A percentile compares a stretch with the other conserved stretches of the same genome.
Conservation (phyloP, 352 stramenopile genomes). For the Pythium vanterpoolii region DNA sequence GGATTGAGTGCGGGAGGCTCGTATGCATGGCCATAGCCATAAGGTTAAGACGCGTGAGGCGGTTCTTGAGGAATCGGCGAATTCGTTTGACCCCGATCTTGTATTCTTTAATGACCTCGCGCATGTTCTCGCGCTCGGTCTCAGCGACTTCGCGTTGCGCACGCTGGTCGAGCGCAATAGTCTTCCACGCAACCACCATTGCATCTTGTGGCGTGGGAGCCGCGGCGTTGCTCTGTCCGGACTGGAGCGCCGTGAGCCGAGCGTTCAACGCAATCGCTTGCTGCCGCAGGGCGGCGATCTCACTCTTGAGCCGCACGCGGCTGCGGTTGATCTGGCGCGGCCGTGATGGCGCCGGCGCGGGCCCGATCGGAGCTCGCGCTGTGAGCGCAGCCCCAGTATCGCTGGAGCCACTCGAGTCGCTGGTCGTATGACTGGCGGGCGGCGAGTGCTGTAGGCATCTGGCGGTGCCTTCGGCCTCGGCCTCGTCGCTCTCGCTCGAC, state of each 20-base stretch:
- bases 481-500: not conserved
- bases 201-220: slow-evolving; percentile 15
- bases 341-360: too few relatives aligned
- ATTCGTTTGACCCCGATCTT: not conserved
- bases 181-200: slow-evolving; percentile 10
- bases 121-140: not conserved
- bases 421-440: not conserved
- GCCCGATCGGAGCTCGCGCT: not conserved
- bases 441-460: too few relatives aligned
- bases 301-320: slow-evolving; percentile 19
- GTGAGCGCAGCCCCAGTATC: not conserved
- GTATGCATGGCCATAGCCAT: too few relatives aligned
- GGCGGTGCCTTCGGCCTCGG: not conserved
- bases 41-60: too few relatives aligned
- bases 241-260: not conserved
- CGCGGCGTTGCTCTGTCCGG: not conserved
- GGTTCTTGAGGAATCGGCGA: not conserved
- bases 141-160: not conserved
- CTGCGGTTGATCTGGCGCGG: slow-evolving; percentile 19
- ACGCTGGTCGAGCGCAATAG: not conserved
- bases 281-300: not conserved
- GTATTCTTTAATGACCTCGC: not conserved
- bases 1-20: too few relatives aligned
- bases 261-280: not conserved
- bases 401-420: not conserved